phyloP scores from a whole-genome alignment of 140 eudicot species.

The Ambrosia hybrid region DNA sequence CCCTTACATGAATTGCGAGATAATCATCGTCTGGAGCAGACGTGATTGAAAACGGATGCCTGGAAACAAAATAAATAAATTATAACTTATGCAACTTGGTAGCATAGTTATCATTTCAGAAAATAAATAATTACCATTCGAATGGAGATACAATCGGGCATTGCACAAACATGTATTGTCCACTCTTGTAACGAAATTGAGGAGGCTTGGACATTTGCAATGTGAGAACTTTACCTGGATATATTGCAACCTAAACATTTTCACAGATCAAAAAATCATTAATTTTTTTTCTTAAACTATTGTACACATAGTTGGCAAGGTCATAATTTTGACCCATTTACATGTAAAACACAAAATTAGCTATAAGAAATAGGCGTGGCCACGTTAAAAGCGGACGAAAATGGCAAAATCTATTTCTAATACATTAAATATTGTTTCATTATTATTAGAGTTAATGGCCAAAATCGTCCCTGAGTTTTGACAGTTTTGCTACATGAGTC shows the following conservation, averaged over 20 bases:
- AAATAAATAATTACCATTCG: slow-evolving; percentile 59
- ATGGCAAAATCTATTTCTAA: no score
- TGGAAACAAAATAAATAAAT: slow-evolving; percentile 11
- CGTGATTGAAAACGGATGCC: slow-evolving; percentile 99
- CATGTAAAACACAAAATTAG: background rate
- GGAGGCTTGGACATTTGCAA: slow-evolving; percentile 96
- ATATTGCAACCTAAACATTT: slow-evolving; percentile 74
- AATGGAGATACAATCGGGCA: slow-evolving; percentile 95
- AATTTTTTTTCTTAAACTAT: no score
- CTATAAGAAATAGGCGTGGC: background rate
- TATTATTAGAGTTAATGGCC: no score
- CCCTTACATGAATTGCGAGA: slow-evolving; percentile 85
- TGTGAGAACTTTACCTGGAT: slow-evolving; percentile 91
- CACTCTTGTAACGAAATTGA: slow-evolving; percentile 91
- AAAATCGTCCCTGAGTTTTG: no score
- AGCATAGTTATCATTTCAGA: background rate
- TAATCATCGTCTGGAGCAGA: slow-evolving; percentile 95
- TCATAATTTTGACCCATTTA: background rate
- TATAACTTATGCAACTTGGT: background rate
- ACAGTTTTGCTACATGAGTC: no score
- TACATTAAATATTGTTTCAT: no score
- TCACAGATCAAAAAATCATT: background rate
- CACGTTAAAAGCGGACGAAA: background rate
- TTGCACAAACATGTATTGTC: slow-evolving; percentile 98
- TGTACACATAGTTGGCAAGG: background rate